A percentile compares a stretch with the other conserved stretches of the same genome.
Evolutionary conservation across 805 yeast genomes (phyloP).

Genomic region (Ogataea paradorogensis): DNA sequence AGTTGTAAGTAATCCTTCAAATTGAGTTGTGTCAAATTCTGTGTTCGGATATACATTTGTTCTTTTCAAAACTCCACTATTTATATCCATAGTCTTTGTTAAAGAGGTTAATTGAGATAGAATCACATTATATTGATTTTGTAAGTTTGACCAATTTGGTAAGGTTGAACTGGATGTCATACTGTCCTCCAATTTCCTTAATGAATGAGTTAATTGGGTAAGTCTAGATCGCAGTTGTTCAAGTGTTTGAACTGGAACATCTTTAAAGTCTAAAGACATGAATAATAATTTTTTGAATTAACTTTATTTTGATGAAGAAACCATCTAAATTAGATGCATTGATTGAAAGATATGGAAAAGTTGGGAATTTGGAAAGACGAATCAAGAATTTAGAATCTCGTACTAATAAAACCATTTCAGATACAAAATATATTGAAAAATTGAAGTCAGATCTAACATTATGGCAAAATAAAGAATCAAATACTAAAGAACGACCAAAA

Average conservation of each 20-base stretch:
- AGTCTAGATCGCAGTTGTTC: slow-evolving; percentile 62
- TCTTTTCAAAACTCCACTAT: slow-evolving; percentile 53
- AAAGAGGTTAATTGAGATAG: slow-evolving; percentile 79
- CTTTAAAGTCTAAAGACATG: slow-evolving; percentile 23
- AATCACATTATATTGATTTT: slow-evolving; percentile 79
- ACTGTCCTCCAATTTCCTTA: slow-evolving; percentile 54
- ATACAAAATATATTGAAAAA: slow-evolving; percentile 17
- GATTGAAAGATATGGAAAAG: slow-evolving; percentile 9
- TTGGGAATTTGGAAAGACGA: slow-evolving; percentile 11
- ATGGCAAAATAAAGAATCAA: slow-evolving; percentile 15
- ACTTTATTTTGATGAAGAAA: slow-evolving; percentile 8
- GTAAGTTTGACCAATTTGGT: slow-evolving; percentile 62
- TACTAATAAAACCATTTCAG: slow-evolving; percentile 13
- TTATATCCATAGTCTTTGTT: slow-evolving; percentile 62
- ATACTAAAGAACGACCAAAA: background rate
- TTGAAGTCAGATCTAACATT: slow-evolving; percentile 15
- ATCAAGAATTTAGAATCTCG: slow-evolving; percentile 13
- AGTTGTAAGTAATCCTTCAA: slow-evolving; percentile 79
- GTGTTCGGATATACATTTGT: slow-evolving; percentile 85
- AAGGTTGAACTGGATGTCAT: slow-evolving; percentile 40
- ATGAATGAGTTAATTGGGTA: slow-evolving; percentile 60
- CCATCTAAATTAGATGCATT: slow-evolving; percentile 6
- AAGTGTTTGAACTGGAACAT: slow-evolving; percentile 58
- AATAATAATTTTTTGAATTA: background rate
- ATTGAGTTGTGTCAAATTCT: slow-evolving; percentile 79